These are phyloP conservation scores for Pseudopithomyces maydicus DNA, from an alignment of 2,329 filamentous ascomycete genomes.

Conservation along the genomic window DNA sequence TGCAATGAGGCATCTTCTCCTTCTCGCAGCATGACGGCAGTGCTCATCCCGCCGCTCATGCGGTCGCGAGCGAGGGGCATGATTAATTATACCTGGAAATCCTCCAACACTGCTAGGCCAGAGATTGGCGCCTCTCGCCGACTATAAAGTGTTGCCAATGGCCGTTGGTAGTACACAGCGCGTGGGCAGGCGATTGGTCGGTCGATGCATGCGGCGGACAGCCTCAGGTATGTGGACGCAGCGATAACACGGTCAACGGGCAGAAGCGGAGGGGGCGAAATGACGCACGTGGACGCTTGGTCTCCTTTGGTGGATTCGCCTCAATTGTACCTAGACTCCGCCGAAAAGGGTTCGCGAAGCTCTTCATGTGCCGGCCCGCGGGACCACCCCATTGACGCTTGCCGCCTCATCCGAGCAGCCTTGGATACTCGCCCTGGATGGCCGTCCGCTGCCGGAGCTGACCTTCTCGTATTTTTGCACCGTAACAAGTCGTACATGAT, in stretches of 20 bases:
- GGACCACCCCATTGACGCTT: neutral
- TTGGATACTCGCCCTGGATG: too few relatives aligned
- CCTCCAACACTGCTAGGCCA: neutral
- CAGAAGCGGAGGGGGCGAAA: neutral
- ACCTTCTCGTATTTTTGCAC: too few relatives aligned
- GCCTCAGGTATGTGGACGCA: neutral
- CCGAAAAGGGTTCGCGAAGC: neutral
- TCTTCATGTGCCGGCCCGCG: neutral
- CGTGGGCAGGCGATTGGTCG: conserved; percentile 4
- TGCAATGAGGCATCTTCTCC: conserved; percentile 45
- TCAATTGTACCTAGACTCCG: neutral
- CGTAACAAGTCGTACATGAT: too few relatives aligned
- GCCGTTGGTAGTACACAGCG: neutral
- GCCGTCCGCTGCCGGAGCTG: too few relatives aligned
- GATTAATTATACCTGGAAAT: conserved; percentile 9
- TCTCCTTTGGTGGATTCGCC: neutral
- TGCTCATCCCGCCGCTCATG: conserved; percentile 21
- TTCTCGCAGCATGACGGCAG: conserved; percentile 43
- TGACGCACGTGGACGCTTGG: conserved; percentile 5
- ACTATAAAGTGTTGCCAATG: conserved; percentile 5
- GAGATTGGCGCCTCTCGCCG: neutral
- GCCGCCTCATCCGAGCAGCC: conserved; percentile 5
- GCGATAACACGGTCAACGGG: neutral
- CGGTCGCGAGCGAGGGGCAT: conserved; percentile 16
- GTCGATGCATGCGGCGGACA: neutral